Base-by-base conservation (phyloP, 352 stramenopile species). In the Phytophthora boehmeriae region DNA sequence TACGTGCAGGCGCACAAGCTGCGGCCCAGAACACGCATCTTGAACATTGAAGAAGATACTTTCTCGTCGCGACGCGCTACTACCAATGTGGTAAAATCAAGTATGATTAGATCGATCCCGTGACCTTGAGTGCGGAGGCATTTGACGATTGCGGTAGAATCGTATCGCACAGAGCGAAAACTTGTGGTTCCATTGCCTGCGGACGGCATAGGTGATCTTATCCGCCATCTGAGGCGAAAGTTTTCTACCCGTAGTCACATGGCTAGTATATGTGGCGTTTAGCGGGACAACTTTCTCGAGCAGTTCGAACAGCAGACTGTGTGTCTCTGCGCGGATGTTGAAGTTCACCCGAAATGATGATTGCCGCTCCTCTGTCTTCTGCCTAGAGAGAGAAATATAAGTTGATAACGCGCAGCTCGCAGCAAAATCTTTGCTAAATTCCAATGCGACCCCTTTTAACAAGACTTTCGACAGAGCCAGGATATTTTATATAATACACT, bases 401-500 rank as follows among this genome's bases (percentile, higher is more conserved):
- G n/a, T n/a, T n/a, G n/a, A n/a, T n/a, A n/a, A n/a, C n/a, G n/a
- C n/a, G n/a, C n/a, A n/a, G n/a, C n/a, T n/a, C n/a, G n/a, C n/a
- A n/a, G n/a, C n/a, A n/a, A n/a, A n/a, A n/a, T n/a, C n/a, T n/a
- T n/a, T n/a, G n/a, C n/a, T n/a, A n/a, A n/a, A n/a, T n/a, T n/a
- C n/a, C n/a, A n/a, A n/a, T n/a, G n/a, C n/a, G n/a, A n/a, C n/a
- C n/a, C n/a, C 25, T 30, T 30, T 30, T 6, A 6, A 30, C 25
- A 30, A 30, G 6, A 30, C 25, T 30, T 30, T 3, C 3, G 6
- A 30, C 25, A 30, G 30, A 23, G 20, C 50, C 51, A 32, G 13
- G 43, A 54, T 60, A 59, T 28, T 51, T 66, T 56, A 66, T 56
- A 66, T 66, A 62, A 55, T 66, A 61, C 54, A 61, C 35, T 46